A percentile compares a stretch with the other conserved stretches of the same genome.
Conservation (phyloP, 1,284 basidiomycete genomes). For the Rhodotorula sp. region DNA sequence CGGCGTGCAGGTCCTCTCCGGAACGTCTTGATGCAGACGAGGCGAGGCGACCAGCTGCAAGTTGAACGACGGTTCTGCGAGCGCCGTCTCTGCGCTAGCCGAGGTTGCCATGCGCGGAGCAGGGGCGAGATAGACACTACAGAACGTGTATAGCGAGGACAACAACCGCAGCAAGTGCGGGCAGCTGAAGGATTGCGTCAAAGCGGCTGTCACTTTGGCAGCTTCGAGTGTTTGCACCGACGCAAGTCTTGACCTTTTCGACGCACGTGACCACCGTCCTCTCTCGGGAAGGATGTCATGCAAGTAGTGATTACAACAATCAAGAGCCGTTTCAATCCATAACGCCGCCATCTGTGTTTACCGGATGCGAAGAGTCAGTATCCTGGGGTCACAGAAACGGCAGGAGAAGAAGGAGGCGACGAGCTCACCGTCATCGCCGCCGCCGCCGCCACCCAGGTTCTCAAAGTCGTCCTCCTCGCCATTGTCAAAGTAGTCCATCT, state of each 20-base stretch:
- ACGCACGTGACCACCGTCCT: not conserved
- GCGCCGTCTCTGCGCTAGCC: not conserved
- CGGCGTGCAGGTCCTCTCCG: too few species aligned
- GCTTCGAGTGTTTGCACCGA: not conserved
- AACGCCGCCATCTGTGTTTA: conserved; percentile 14
- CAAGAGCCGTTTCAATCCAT: conserved; percentile 9
- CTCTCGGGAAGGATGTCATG: not conserved
- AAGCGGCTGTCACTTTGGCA: too few species aligned
- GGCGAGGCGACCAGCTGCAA: not conserved
- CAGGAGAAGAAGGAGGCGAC: too few species aligned
- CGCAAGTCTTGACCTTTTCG: not conserved
- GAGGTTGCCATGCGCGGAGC: not conserved
- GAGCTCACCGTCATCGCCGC: conserved; percentile 31
- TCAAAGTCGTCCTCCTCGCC: conserved; percentile 34
- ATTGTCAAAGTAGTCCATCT: conserved; percentile 36
- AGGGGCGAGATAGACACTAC: too few species aligned
- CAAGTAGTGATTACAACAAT: not conserved
- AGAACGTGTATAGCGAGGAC: too few species aligned
- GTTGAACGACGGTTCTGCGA: not conserved
- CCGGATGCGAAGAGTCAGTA: not conserved
- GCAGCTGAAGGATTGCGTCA: too few species aligned
- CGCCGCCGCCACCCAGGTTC: conserved; percentile 29
- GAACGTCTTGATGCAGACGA: too few species aligned
- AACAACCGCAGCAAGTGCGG: too few species aligned
- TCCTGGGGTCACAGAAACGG: not conserved